These are phyloP conservation scores for Nicotiana knightiana DNA, from an alignment of 257 asterid species.

Conservation along the genomic window DNA sequence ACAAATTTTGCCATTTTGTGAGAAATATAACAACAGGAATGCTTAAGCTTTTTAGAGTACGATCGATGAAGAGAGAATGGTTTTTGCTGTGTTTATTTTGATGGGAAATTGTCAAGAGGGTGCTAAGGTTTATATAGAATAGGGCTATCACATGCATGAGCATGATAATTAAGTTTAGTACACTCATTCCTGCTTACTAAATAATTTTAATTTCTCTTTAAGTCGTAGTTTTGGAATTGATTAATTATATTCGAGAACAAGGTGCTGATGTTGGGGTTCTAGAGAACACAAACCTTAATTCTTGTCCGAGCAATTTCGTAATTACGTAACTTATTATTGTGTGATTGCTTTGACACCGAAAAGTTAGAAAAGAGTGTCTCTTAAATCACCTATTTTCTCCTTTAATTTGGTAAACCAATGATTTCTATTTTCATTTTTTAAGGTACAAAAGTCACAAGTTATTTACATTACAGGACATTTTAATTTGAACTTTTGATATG, in stretches of 20 bases:
- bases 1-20: conserved; percentile 8
- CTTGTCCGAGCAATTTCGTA: conserved; percentile 20
- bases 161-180: neutral
- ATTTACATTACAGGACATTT: neutral
- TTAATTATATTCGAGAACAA: conserved; percentile 17
- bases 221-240: neutral
- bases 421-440: neutral
- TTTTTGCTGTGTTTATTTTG: conserved; percentile 3
- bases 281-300: conserved; percentile 21
- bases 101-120: conserved; percentile 11
- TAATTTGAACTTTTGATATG: neutral
- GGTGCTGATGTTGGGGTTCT: conserved; percentile 17
- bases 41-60: neutral
- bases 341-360: neutral
- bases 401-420: neutral
- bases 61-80: neutral
- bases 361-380: neutral
- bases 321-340: neutral
- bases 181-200: neutral
- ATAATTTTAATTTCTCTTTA: neutral
- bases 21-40: neutral
- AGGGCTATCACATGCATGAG: conserved; percentile 10
- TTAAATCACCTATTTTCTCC: neutral
- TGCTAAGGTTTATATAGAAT: conserved; percentile 30
- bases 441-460: neutral